These are phyloP conservation scores for Tulasnella sp. DNA, from an alignment of 768 basidiomycete genomes.

Conservation along the genomic window DNA sequence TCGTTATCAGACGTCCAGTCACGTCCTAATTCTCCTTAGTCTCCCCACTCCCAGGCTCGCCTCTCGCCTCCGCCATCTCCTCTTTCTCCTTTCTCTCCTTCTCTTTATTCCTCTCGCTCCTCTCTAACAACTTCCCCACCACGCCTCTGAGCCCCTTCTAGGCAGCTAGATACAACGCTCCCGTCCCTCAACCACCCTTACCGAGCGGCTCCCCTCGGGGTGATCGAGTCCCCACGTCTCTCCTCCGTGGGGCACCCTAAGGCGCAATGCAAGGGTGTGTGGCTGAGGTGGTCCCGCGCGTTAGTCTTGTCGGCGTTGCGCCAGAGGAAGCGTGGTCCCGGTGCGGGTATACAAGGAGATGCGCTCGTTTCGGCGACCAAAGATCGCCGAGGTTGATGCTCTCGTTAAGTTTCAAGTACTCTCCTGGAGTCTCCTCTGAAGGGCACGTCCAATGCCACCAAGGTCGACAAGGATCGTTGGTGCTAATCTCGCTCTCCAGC, in stretches of 20 bases:
- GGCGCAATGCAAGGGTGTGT: conserved; percentile 47
- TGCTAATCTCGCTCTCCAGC: background rate
- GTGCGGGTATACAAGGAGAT: conserved; percentile 37
- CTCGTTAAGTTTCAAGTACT: no score
- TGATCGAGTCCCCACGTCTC: conserved; percentile 41
- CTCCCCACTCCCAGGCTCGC: conserved; percentile 13
- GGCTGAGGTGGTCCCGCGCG: conserved; percentile 49
- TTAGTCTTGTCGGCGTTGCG: conserved; percentile 29
- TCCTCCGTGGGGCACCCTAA: conserved; percentile 36
- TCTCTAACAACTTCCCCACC: conserved; percentile 40
- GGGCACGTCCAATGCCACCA: background rate
- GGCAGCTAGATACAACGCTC: conserved; percentile 44
- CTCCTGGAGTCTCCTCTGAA: background rate
- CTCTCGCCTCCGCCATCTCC: conserved; percentile 9
- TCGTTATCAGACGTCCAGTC: background rate
- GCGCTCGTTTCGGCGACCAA: no score
- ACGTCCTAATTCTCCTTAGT: conserved; percentile 19
- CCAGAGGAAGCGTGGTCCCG: conserved; percentile 31
- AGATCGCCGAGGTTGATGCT: no score
- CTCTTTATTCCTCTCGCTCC: conserved; percentile 30
- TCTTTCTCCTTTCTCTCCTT: conserved; percentile 19
- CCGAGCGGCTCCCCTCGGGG: conserved; percentile 43
- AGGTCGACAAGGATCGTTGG: background rate
- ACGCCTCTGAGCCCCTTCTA: conserved; percentile 26
- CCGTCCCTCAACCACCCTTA: conserved; percentile 45